Conservation (phyloP, 78 protist genomes). For the Chrysochromulina parva region DNA sequence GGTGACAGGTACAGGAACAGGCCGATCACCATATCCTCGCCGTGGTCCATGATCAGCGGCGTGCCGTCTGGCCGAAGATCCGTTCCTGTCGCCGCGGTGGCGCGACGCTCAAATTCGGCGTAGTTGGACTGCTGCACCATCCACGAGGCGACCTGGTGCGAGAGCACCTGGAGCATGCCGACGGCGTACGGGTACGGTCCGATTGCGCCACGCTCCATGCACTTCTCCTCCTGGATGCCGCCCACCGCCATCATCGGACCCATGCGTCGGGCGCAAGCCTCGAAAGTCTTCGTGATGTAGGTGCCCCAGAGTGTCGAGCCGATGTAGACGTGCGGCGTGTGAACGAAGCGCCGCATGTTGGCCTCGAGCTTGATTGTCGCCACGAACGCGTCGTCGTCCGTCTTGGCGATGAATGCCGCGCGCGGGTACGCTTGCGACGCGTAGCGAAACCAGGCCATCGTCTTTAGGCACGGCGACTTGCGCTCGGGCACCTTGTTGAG, state of each 20-base stretch:
- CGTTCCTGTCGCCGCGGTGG: neutral
- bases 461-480: neutral
- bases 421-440: neutral
- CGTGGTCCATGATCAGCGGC: neutral
- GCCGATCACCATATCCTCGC: neutral
- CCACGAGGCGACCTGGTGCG: neutral
- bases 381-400: constrained; percentile 16
- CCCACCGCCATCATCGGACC: neutral
- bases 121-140: neutral
- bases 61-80: too few relatives aligned
- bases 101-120: neutral
- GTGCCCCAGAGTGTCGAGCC: constrained; percentile 13
- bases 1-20: neutral
- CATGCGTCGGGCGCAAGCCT: neutral
- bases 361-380: neutral
- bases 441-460: neutral
- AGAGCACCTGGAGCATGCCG: neutral
- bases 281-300: neutral
- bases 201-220: neutral
- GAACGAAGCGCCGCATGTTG: neutral
- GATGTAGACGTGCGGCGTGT: neutral
- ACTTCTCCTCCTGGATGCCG: neutral
- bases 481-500: neutral
- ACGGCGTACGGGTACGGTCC: constrained; percentile 12
- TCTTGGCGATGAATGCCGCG: neutral